Base-by-base conservation (phyloP, 371 early-diverging fungal species). In the Capillidium heterosporum region DNA sequence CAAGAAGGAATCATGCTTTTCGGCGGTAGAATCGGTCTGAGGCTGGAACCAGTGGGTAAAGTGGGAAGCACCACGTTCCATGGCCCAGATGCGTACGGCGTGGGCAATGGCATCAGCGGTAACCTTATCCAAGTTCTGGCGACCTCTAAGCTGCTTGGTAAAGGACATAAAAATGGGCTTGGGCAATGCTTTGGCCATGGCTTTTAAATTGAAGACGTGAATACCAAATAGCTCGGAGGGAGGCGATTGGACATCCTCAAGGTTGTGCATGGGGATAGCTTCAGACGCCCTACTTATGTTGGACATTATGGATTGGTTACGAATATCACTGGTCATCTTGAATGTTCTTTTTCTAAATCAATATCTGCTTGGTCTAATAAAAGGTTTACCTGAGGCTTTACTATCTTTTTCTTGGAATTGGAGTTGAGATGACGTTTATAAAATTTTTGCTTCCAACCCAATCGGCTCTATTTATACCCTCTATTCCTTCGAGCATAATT, bases 1-100 rank as follows among this genome's bases (percentile, higher is more conserved):
- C 66, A 95, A 72, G 82, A 97, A 97, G 48, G 88, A 81, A 76
- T 98, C 96, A 73, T 98, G 98, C 80, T 98, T 98, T 75, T 95
- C 95, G 58, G 98, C 98, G 48, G 96, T 98, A 50, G 89, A 77
- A 58, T 87, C 95, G 17, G 93, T 98, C 78, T 91, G 87, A 60
- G 96, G 98, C 75, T 98, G 98, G 84, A 98, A 98, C 95, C 95
- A 95, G 72, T 98, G 98, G 32, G 95, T 94, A 67, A 91, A 98
- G 75, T 98, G 96, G 51, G 91, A 91, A 41, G 94, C 93, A 42
- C 82, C 82, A 53, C 82, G 81, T 64, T 92, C 88, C 85, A 89
- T 84, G 60, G 95, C 90, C 98, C 98, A 97, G 52, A 91, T 84
- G 48, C 89, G 81, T 60, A 84, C 95, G 24, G 95, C 95, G 67